Evolutionary conservation across 1,284 basidiomycete genomes (phyloP), one percentile per base, ranked within the genome.

Genomic region (Boletellus dicymbophilus): DNA sequence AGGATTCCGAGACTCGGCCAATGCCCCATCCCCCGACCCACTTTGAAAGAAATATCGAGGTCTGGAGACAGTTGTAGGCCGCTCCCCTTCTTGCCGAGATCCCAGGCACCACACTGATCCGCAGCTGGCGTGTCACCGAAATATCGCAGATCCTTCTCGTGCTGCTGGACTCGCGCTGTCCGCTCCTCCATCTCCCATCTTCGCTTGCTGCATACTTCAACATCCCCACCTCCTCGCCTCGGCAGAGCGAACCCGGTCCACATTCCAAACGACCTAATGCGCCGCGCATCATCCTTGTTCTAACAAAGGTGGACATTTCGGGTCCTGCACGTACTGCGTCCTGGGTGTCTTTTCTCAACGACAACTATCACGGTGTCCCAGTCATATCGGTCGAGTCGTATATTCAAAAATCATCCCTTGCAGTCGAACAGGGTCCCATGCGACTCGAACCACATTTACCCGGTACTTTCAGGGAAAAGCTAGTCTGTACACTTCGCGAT

Each of bases 21-120:
- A 82, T 85, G 74, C 82, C 82, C 9, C 69, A 70, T 37, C 85
- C 88, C 10, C 81, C 87, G 1, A 87, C 89, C 1, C 87, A 88
- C 64, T 96, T 85, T 66, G 94, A 96, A 68, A 81, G 90, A 27
- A 96, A 96, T 67, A 63, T 95, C 22, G 90, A 95, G 66, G 93
- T 96, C 7, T 96, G 93, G 93, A 73, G 93, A 55, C 93, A 96
- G 71, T 70, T 95, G 83, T 92, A 70, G 62, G 85, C 79, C 21
- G 46, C 43, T 48, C 33, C 22, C n/a, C 39, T 31, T 21, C 45
- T 25, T 20, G 37, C 57, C 54, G 41, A 53, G 48, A 43, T 22
- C 26, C 15, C 13, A 7, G 22, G 48, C 43, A 31, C 21, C 39
- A 37, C 37, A 30, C 13, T n/a, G 15, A 18, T 31, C 25, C 36